A percentile compares a stretch with the other conserved stretches of the same genome.
Conservation (phyloP, 2,329 filamentous ascomycete species). For the Aspergillus texensis region DNA sequence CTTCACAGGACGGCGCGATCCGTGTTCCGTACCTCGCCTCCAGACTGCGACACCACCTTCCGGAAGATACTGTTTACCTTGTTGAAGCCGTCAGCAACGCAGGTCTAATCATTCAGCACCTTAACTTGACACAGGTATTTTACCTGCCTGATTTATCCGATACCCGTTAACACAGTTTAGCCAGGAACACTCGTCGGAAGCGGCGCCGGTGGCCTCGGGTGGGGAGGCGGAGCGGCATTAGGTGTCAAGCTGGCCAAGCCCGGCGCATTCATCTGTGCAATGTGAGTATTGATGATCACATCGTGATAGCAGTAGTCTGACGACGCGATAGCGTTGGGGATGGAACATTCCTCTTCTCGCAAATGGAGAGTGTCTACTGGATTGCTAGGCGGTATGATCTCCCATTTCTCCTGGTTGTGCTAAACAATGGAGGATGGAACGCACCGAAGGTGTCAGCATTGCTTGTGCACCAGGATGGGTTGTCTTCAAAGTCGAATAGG, state of each 20-base stretch:
- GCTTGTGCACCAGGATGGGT: not conserved
- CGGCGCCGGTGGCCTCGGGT: conserved; percentile 75
- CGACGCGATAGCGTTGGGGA: not conserved
- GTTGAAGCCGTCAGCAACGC: conserved; percentile 10
- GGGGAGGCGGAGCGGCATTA: conserved; percentile 74
- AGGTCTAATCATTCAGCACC: not conserved
- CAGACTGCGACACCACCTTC: not conserved
- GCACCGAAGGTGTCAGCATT: not conserved
- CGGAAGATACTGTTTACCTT: not conserved
- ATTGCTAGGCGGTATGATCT: not conserved
- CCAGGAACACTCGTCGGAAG: conserved; percentile 56
- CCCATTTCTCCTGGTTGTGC: not conserved
- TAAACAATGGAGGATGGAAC: not conserved
- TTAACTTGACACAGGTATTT: not conserved
- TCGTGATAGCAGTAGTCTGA: not conserved
- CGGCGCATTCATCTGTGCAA: not conserved
- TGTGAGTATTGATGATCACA: not conserved
- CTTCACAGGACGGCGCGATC: not conserved
- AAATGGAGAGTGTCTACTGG: not conserved
- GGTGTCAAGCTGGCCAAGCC: conserved; percentile 70
- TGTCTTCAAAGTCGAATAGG: not conserved
- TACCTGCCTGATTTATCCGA: not conserved
- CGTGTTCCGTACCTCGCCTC: not conserved
- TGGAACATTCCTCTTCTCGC: not conserved
- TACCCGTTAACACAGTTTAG: not conserved